phyloP scores from a whole-genome alignment of 2,329 filamentous ascomycete species.

The Aureobasidium sp. region DNA sequence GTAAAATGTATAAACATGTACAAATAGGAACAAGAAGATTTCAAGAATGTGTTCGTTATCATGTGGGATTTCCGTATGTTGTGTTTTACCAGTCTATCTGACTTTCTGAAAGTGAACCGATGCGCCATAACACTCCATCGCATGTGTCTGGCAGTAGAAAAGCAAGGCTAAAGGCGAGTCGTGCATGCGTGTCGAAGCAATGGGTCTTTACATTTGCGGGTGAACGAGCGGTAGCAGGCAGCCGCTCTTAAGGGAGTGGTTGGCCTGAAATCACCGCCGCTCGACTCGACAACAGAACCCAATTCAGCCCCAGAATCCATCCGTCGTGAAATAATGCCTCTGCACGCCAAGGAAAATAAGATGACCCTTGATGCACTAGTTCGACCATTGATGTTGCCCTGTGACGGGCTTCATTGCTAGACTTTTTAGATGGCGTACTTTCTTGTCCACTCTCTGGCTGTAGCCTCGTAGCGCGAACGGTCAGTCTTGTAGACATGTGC shows the following conservation, averaged over 20 bases:
- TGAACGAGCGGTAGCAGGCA: not conserved
- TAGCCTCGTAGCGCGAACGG: conserved; percentile 89
- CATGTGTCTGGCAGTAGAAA: conserved; percentile 12
- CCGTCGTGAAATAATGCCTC: conserved; percentile 8
- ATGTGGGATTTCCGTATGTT: conserved; percentile 11
- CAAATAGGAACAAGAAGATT: not conserved
- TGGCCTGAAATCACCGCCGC: not conserved
- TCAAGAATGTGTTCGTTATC: not conserved
- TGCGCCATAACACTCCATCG: conserved; percentile 12
- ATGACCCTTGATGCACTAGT: not conserved
- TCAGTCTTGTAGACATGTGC: conserved; percentile 99
- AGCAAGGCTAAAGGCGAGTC: conserved; percentile 10
- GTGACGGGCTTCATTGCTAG: not conserved
- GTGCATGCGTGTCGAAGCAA: conserved; percentile 6
- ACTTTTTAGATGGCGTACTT: conserved; percentile 84
- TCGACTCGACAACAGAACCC: not conserved
- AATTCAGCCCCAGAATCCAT: conserved; percentile 1
- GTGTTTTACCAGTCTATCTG: conserved; percentile 16
- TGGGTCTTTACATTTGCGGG: not conserved
- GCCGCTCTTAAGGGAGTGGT: not conserved
- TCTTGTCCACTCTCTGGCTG: conserved; percentile 94
- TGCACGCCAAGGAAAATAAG: not conserved
- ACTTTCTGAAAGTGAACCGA: conserved; percentile 7
- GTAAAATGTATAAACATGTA: not conserved
- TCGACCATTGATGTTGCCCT: conserved; percentile 4